Conservation (phyloP, 148 eudicot genomes). For the Euryodendron excelsum region DNA sequence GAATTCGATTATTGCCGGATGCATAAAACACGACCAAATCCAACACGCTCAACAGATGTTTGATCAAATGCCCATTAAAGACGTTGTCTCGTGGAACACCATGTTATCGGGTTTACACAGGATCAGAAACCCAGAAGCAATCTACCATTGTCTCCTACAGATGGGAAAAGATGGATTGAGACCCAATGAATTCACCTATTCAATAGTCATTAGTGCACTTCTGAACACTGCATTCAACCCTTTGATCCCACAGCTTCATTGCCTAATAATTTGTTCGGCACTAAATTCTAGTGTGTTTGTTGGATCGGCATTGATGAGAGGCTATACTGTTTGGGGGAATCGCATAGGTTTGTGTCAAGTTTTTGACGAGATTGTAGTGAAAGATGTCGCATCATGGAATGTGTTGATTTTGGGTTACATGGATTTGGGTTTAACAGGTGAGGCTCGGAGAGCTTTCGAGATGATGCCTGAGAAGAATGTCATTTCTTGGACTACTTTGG, state of each 20-base stretch:
- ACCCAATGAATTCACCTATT: too few relatives aligned
- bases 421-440: slow-evolving; percentile 51
- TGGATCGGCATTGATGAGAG: slow-evolving; percentile 65
- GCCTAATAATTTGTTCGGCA: too few relatives aligned
- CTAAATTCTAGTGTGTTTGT: slow-evolving; percentile 41
- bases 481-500: slow-evolving; percentile 64
- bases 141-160: slow-evolving; percentile 30
- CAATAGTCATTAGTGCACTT: too few relatives aligned
- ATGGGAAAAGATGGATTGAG: slow-evolving; percentile 34
- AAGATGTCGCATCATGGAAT: slow-evolving; percentile 56
- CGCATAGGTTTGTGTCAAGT: slow-evolving; percentile 15
- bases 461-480: slow-evolving; percentile 53
- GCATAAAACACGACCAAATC: slow-evolving; percentile 30
- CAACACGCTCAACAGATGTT: slow-evolving; percentile 42
- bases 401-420: slow-evolving; percentile 66
- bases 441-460: slow-evolving; percentile 51
- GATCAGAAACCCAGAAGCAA: slow-evolving; percentile 15
- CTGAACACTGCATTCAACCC: too few relatives aligned
- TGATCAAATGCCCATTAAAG: slow-evolving; percentile 74
- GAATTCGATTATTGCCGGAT: slow-evolving; percentile 55
- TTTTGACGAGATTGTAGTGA: slow-evolving; percentile 39
- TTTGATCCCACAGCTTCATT: slow-evolving; percentile 77
- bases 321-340: slow-evolving; percentile 41
- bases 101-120: too few relatives aligned
- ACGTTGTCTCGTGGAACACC: too few relatives aligned